phyloP scores from a whole-genome alignment of 1,139 yeast genomes.

The Pichia sp. region DNA sequence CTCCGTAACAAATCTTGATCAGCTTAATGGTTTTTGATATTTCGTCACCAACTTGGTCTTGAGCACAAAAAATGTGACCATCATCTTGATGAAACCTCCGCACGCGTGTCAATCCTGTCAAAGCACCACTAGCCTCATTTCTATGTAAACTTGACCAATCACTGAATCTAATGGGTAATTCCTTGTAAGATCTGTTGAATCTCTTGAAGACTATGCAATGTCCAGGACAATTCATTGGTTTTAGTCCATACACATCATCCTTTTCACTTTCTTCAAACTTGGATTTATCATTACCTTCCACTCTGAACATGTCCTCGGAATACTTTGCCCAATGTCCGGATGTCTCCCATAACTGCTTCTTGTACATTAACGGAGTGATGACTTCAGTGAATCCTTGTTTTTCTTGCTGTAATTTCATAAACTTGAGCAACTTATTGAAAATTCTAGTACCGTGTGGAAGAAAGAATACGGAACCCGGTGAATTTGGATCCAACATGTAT shows the following conservation, averaged over 20 bases:
- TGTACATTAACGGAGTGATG: conserved; percentile 85
- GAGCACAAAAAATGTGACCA: conserved; percentile 93
- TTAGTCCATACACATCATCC: conserved; percentile 55
- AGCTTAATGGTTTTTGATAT: conserved; percentile 75
- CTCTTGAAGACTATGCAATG: conserved; percentile 86
- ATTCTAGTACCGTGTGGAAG: conserved; percentile 87
- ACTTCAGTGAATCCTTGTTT: conserved; percentile 89
- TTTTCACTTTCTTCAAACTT: conserved; percentile 21
- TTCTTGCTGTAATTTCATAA: conserved; percentile 78
- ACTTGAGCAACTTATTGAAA: conserved; percentile 67
- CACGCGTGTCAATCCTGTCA: conserved; percentile 87
- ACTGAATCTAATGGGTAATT: conserved; percentile 93
- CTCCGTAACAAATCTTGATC: conserved; percentile 69
- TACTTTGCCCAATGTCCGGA: conserved; percentile 98
- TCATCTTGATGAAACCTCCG: conserved; percentile 99
- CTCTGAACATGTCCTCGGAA: conserved; percentile 89
- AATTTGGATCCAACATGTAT: conserved; percentile 65
- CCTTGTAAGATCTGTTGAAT: conserved; percentile 88
- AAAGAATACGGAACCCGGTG: conserved; percentile 88
- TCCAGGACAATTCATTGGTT: conserved; percentile 99
- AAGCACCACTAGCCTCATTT: conserved; percentile 91
- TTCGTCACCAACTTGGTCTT: conserved; percentile 79
- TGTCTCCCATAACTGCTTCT: conserved; percentile 76
- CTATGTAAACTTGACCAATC: conserved; percentile 95
- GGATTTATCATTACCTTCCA: conserved; percentile 40